Percentiles rank a stretch among this genome's conserved stretches.
phyloP scores from a whole-genome alignment of 176 grass and related monocot genomes.

The Eleusine indica region DNA sequence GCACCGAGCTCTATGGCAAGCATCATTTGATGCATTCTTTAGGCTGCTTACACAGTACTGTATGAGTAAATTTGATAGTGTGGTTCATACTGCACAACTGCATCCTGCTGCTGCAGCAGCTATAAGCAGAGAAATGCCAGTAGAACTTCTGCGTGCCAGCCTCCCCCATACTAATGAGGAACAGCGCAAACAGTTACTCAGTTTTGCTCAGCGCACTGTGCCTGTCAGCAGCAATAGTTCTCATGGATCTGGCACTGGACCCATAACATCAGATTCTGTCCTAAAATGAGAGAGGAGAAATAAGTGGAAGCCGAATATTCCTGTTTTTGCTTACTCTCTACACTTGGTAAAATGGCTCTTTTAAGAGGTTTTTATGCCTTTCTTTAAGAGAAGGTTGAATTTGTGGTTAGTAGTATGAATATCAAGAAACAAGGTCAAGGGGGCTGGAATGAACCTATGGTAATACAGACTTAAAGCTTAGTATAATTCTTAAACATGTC shows the following conservation, averaged over 20 bases:
- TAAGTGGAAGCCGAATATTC: slow-evolving; percentile 30
- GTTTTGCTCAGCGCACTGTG: slow-evolving; percentile 74
- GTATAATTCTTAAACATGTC: not conserved
- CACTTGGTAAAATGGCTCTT: not conserved
- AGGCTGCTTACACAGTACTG: slow-evolving; percentile 69
- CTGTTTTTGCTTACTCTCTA: slow-evolving; percentile 24
- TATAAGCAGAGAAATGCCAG: slow-evolving; percentile 74
- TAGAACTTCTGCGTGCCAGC: slow-evolving; percentile 78
- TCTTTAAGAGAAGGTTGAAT: slow-evolving; percentile 2
- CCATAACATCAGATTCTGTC: slow-evolving; percentile 34
- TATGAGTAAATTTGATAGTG: slow-evolving; percentile 66
- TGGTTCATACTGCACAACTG: slow-evolving; percentile 48
- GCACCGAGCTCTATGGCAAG: slow-evolving; percentile 69
- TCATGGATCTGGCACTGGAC: slow-evolving; percentile 45
- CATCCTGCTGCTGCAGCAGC: slow-evolving; percentile 41
- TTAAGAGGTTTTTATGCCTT: not conserved
- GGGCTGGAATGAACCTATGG: slow-evolving; percentile 22
- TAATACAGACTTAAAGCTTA: slow-evolving; percentile 7
- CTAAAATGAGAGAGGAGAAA: slow-evolving; percentile 34
- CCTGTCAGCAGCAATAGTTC: slow-evolving; percentile 44
- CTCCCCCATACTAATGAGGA: slow-evolving; percentile 83
- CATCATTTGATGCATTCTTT: slow-evolving; percentile 82
- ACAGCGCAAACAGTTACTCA: slow-evolving; percentile 62
- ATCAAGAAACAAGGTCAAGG: slow-evolving; percentile 19
- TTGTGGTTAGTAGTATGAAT: slow-evolving; percentile 16